Evolutionary conservation across 2,329 filamentous ascomycete species (phyloP), one percentile per base, ranked within the genome.

Genomic region (Fusarium drepaniforme): DNA sequence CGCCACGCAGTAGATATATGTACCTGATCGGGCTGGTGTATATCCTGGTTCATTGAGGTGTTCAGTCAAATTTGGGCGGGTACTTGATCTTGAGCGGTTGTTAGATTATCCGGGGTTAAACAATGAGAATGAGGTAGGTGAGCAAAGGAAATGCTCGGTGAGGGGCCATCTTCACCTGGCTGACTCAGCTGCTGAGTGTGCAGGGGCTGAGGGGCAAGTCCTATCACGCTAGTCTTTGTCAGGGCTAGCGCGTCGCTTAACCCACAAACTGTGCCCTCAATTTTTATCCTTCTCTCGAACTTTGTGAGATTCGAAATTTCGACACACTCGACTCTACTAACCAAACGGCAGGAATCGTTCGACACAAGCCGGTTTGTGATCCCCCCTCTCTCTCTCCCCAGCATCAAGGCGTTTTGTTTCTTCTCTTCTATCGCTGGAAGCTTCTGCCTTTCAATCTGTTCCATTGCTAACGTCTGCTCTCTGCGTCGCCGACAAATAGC

Each of bases 361-460:
- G 79, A 77, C 79, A 78, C 72, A 81, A 83, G 77, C 81, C 82
- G 83, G 83, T 84, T 79, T 71, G 83, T 84, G 64, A 60, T 58
- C 67, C 70, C 70, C 30, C n/a, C n/a, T n/a, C 30, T 28, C 30
- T 12, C 63, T 42, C 44, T 25, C 33, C 28, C 28, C 61, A 46
- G 28, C 28, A 15, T 28, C 28, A n/a, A 53, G 12, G 51, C 40
- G 53, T 40, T 40, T 53, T 23, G 18, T 8, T 53, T 28, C 33
- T 23, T 56, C 35, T 33, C 35, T 33, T 58, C 51, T 61, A 37
- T 57, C 21, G 33, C 60, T 42, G 33, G 40, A 51, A 66, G 56
- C 42, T 49, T 44, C 28, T 59, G 49, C 42, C 46, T 59, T 61
- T 28, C n/a, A 28, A 28, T 37, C 66, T 33, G 33, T 30, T 64